phyloP scores from a whole-genome alignment of 345 rosid species.

The Heritiera fomes region DNA sequence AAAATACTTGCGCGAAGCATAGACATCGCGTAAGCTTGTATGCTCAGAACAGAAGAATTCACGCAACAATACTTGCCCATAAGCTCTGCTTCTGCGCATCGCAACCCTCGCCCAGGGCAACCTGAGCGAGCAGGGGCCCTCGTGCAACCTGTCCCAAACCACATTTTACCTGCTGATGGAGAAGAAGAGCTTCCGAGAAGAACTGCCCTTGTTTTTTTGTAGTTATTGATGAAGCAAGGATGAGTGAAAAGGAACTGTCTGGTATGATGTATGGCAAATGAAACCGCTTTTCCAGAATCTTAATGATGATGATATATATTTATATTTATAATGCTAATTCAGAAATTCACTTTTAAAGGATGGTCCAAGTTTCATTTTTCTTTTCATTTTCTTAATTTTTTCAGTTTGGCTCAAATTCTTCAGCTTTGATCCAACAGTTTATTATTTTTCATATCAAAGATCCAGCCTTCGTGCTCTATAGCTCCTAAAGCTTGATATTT shows the following conservation, averaged over 20 bases:
- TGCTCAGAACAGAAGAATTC: too few relatives aligned
- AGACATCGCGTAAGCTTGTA: too few relatives aligned
- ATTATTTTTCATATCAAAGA: too few relatives aligned
- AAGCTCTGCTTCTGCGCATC: too few relatives aligned
- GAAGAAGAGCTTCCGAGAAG: not conserved
- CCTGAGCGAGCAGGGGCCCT: too few relatives aligned
- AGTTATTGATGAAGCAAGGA: not conserved
- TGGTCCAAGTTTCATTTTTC: not conserved
- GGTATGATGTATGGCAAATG: not conserved
- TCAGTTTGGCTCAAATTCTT: not conserved
- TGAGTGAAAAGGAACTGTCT: not conserved
- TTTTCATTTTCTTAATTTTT: not conserved
- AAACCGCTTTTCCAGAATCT: constrained; percentile 1
- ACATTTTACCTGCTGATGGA: too few relatives aligned
- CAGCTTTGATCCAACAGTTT: not conserved
- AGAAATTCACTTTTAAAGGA: constrained; percentile 5
- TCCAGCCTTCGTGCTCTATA: not conserved
- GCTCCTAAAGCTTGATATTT: constrained; percentile 6
- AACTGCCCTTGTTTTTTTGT: constrained; percentile 28
- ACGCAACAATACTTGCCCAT: too few relatives aligned
- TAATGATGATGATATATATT: not conserved
- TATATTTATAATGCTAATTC: constrained; percentile 1
- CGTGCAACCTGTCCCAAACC: too few relatives aligned
- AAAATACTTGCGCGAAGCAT: too few relatives aligned
- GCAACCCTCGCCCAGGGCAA: too few relatives aligned